A percentile compares a stretch with the other conserved stretches of the same genome.
Evolutionary conservation across 768 basidiomycete genomes (phyloP).

Genomic region (Daedaleopsis sinensis): DNA sequence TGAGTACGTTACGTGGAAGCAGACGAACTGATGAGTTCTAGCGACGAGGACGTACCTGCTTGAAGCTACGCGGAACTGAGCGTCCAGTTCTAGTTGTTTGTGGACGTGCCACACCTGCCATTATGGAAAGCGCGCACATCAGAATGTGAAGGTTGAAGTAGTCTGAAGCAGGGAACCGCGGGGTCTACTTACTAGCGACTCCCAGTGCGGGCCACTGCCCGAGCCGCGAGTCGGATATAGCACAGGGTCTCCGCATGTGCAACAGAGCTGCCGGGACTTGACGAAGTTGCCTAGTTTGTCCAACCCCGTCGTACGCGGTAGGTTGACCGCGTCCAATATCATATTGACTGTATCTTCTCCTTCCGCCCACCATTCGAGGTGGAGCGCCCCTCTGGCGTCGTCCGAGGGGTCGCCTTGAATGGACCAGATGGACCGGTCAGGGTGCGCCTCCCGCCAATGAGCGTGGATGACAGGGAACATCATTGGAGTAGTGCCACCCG

Average conservation of each 20-base stretch:
- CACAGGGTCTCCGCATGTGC: neutral
- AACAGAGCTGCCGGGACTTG: neutral
- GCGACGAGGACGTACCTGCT: too few species aligned
- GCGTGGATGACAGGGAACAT: too few species aligned
- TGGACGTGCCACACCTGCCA: too few species aligned
- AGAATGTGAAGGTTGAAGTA: neutral
- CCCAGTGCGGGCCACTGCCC: neutral
- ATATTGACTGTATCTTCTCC: neutral
- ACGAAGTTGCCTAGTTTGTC: neutral
- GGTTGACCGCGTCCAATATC: neutral
- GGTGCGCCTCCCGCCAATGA: neutral
- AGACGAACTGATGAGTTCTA: too few species aligned
- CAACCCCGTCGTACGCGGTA: neutral
- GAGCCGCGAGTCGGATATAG: too few species aligned
- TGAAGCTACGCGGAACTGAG: too few species aligned
- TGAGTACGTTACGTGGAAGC: too few species aligned
- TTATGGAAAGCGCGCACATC: too few species aligned
- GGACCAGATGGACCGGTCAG: neutral
- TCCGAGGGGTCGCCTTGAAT: neutral
- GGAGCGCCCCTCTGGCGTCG: neutral
- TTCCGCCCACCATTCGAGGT: too few species aligned
- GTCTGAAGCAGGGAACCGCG: neutral
- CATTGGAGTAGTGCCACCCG: too few species aligned
- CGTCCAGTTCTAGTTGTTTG: too few species aligned
- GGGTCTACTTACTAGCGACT: neutral